Evolutionary conservation across 345 rosid species (phyloP), one percentile per base, ranked within the genome.

Genomic region (Acer saccharum): DNA sequence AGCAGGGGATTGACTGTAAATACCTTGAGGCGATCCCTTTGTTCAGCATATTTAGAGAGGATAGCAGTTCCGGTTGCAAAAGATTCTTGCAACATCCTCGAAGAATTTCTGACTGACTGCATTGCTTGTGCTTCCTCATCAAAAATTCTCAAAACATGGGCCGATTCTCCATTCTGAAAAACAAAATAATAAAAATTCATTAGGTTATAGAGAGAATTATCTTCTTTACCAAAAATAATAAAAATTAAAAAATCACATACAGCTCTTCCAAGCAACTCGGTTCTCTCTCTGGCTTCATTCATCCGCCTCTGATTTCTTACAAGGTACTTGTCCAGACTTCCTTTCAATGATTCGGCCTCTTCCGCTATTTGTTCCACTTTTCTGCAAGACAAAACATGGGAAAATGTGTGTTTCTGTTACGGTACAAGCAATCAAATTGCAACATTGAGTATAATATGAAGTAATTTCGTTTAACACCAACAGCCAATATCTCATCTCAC

Each of bases 41-140:
- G 99, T 80, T 94, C 94, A 0, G 98, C 87, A 80, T 96, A 93
- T 68, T 91, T 96, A 60, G 92, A 76, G 67, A 96, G 97, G 58
- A 93, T 91, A 21, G 97, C 95, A 23, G 92, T 83, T 61, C 97
- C 99, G 20, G 92, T 91, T 7, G 93, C 84, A 77, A 82, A 89
- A 0, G 99, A 89, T 63, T 96, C 98, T 88, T 92, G 91, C 18
- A 93, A 77, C 97, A 93, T 90, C 74, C 93, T 85, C 39, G 91
- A 91, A 1, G 99, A 92, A 76, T 92, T 96, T 69, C 83, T 88
- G 6, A 94, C 97, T 46, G 97, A 92, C 70, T 81, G 89, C 97
- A 89, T 92, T 11, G 97, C 97, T 84, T 93, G 98, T 25, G 97
- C 91, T 83, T 96, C 97, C 5, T 94, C 99, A 6, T 96, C 99